Base-by-base conservation (phyloP, 2,329 filamentous ascomycete species). In the Penicillium palitans region DNA sequence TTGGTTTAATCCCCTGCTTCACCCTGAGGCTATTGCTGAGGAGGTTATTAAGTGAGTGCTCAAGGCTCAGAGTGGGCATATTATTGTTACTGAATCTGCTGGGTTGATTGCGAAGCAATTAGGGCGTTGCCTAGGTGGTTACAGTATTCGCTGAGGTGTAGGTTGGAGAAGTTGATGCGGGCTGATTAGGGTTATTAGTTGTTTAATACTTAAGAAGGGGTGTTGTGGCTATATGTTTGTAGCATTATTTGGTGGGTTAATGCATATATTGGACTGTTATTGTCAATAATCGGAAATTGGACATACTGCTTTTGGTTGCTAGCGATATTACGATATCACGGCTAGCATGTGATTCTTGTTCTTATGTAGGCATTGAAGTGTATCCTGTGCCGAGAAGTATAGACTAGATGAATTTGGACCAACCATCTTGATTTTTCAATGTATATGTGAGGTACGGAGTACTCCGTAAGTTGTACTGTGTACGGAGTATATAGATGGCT, bases 11-110 rank as follows among this genome's bases (percentile, higher is more conserved):
- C 83, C 82, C 1, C 68, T 82, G 33, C 72, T 89, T 58, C 77
- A 84, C 62, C 80, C 84, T 0, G 85, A 86, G 71, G 86, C 83
- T 2, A 86, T 90, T 13, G 87, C 87, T 0, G 84, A 89, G 66
- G 81, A 77, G 7, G 80, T 90, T 52, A 84, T 87, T 0, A 74
- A 79, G 60, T 82, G 87, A 68, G 83, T 90, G 7, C 66, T 88
- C 40, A 77, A 66, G 1, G 87, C 86, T 2, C 72, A 78, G 60
- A 86, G 83, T 68, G 83, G 81, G 1, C 81, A 87, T 72, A 70
- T 90, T 21, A 65, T 85, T 24, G 44, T 84, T 53, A 87, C 87
- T 0, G 77, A 71, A 2, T 76, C 80, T 45, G 64, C 79, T 55
- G 75, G 78, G 39, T 68, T 85, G 58, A 29, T 78, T 57, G 68